These are phyloP conservation scores for Ophiobolus disseminans DNA, from an alignment of 2,329 filamentous ascomycete species.

Conservation along the genomic window DNA sequence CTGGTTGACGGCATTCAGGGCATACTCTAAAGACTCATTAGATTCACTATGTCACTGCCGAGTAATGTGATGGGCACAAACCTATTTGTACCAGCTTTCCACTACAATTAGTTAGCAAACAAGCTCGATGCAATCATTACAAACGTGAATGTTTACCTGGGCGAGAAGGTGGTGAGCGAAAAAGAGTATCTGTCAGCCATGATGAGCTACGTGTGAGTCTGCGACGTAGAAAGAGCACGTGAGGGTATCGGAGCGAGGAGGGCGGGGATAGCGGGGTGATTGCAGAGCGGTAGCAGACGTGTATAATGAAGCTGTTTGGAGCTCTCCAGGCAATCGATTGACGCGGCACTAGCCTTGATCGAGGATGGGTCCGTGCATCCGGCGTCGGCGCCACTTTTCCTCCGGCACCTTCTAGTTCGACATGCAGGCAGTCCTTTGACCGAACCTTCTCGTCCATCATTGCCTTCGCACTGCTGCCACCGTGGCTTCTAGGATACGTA, in stretches of 20 bases:
- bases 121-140: constrained; percentile 32
- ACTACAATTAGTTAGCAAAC: constrained; percentile 65
- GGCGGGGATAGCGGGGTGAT: constrained; percentile 7
- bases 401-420: constrained; percentile 23
- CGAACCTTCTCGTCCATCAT: constrained; percentile 19
- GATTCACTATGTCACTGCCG: constrained; percentile 12
- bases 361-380: constrained; percentile 19
- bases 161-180: constrained; percentile 98
- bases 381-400: constrained; percentile 21
- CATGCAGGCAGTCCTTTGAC: constrained; percentile 20
- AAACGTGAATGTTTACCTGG: constrained; percentile 72
- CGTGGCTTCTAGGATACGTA: constrained; percentile 34
- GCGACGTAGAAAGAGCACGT: constrained; percentile 3
- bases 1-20: constrained; percentile 98
- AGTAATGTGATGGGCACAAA: constrained; percentile 51
- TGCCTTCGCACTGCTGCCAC: constrained; percentile 34
- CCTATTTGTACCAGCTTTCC: constrained; percentile 99
- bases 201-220: constrained; percentile 25
- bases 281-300: constrained; percentile 20
- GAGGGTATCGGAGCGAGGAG: background rate
- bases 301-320: constrained; percentile 28
- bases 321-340: constrained; percentile 45
- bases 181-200: constrained; percentile 99
- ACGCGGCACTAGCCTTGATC: too few relatives aligned
- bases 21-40: constrained; percentile 76